phyloP scores from a whole-genome alignment of 2,329 filamentous ascomycete species.

The Graphium sp. region DNA sequence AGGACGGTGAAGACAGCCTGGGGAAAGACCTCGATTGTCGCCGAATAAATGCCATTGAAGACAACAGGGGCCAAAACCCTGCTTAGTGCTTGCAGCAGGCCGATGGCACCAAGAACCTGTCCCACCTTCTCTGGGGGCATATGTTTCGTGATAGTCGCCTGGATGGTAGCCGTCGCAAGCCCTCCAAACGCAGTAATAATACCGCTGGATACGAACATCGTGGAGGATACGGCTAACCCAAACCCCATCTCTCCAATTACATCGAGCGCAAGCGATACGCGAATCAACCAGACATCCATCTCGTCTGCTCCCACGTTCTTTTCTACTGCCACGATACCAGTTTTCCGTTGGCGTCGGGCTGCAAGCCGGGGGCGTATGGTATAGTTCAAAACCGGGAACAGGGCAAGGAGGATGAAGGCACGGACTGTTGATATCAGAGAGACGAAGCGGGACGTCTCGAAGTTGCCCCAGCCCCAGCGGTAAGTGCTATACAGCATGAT shows the following conservation, averaged over 20 bases:
- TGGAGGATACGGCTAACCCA: slow-evolving; percentile 41
- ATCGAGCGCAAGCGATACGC: slow-evolving; percentile 60
- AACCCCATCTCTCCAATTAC: slow-evolving; percentile 63
- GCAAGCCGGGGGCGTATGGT: slow-evolving; percentile 40
- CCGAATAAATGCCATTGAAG: slow-evolving; percentile 75
- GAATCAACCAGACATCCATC: slow-evolving; percentile 64
- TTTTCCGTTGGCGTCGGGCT: slow-evolving; percentile 17
- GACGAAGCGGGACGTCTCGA: slow-evolving; percentile 67
- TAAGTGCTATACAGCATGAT: slow-evolving; percentile 70
- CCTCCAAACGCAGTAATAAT: slow-evolving; percentile 64
- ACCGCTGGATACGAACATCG: slow-evolving; percentile 55
- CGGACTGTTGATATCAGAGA: slow-evolving; percentile 64
- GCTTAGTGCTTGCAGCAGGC: slow-evolving; percentile 68
- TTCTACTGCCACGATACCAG: slow-evolving; percentile 19
- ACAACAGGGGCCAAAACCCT: slow-evolving; percentile 64
- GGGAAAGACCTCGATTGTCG: slow-evolving; percentile 61
- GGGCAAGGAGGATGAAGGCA: slow-evolving; percentile 54
- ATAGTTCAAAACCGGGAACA: slow-evolving; percentile 65
- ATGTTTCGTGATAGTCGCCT: slow-evolving; percentile 78
- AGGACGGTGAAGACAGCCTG: slow-evolving; percentile 75
- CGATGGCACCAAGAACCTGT: slow-evolving; percentile 74
- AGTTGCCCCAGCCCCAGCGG: slow-evolving; percentile 66
- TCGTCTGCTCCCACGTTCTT: slow-evolving; percentile 54
- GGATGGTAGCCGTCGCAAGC: slow-evolving; percentile 69
- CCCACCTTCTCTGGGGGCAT: slow-evolving; percentile 70